These are phyloP conservation scores for Avena atlantica DNA, from an alignment of 176 grass and related monocot genomes.

Conservation along the genomic window DNA sequence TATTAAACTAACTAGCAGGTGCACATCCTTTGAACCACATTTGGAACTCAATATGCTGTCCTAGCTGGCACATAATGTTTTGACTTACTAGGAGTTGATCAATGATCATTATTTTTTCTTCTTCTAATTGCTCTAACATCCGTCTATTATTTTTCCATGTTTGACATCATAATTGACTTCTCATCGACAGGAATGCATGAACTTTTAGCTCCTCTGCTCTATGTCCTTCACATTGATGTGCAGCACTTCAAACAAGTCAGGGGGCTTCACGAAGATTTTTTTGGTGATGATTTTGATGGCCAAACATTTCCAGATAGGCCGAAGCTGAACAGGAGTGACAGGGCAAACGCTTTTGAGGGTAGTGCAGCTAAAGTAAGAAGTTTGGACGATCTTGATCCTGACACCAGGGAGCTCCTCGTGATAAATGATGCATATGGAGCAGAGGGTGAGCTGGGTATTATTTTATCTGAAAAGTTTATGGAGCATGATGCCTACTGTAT, in stretches of 20 bases:
- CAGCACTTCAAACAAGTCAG: conserved; percentile 77
- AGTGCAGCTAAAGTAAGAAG: conserved; percentile 59
- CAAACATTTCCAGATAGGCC: conserved; percentile 60
- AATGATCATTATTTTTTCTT: neutral
- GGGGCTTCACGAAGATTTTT: conserved; percentile 67
- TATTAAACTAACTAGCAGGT: conserved; percentile 11
- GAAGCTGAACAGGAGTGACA: conserved; percentile 61
- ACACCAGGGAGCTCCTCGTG: conserved; percentile 74
- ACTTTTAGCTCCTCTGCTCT: conserved; percentile 95
- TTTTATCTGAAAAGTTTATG: conserved; percentile 97
- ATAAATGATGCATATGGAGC: conserved; percentile 95
- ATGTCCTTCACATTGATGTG: conserved; percentile 91
- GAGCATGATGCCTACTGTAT: conserved; percentile 97
- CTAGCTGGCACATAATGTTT: conserved; percentile 2
- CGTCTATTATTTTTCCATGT: conserved; percentile 28
- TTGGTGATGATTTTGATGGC: conserved; percentile 79
- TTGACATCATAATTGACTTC: conserved; percentile 43
- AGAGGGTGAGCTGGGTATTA: conserved; percentile 94
- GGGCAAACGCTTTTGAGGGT: conserved; percentile 37
- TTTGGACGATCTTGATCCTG: conserved; percentile 70
- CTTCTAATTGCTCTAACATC: conserved; percentile 28
- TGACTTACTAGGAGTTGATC: neutral
- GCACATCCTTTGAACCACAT: neutral
- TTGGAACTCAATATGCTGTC: conserved; percentile 12
- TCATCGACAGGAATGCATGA: conserved; percentile 95